These are phyloP conservation scores for Corynespora cassiicola DNA, from an alignment of 2,329 filamentous ascomycete species.

Conservation along the genomic window DNA sequence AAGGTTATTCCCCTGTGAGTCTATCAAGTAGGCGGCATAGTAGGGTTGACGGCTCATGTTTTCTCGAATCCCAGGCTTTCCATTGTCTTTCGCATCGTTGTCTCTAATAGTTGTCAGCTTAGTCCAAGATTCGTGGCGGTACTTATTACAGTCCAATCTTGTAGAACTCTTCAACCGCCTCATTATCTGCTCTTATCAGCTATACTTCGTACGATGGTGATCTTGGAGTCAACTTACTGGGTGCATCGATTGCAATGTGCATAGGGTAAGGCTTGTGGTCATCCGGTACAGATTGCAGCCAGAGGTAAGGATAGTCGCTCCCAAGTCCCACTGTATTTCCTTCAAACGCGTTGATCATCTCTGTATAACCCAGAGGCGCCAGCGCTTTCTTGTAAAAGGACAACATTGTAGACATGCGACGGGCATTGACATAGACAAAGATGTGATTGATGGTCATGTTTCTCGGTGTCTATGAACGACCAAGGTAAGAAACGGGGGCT, in stretches of 20 bases:
- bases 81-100: constrained; percentile 19
- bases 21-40: constrained; percentile 18
- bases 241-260: constrained; percentile 20
- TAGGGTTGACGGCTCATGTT: constrained; percentile 24
- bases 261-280: constrained; percentile 14
- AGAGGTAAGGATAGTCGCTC: constrained; percentile 22
- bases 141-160: constrained; percentile 14
- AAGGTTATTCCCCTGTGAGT: constrained; percentile 22
- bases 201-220: neutral
- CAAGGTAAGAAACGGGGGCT: too few relatives aligned
- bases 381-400: constrained; percentile 17
- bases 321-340: constrained; percentile 16
- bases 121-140: neutral
- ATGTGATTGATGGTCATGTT: constrained; percentile 24
- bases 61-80: constrained; percentile 16
- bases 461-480: too few relatives aligned
- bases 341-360: constrained; percentile 17
- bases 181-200: constrained; percentile 12
- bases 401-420: constrained; percentile 15
- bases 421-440: constrained; percentile 17
- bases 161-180: constrained; percentile 17
- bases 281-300: constrained; percentile 17
- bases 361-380: constrained; percentile 17
- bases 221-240: constrained; percentile 7
- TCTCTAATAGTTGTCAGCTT: constrained; percentile 7